Conservation (phyloP, 345 rosid species). For the Tarenaya hassleriana region DNA sequence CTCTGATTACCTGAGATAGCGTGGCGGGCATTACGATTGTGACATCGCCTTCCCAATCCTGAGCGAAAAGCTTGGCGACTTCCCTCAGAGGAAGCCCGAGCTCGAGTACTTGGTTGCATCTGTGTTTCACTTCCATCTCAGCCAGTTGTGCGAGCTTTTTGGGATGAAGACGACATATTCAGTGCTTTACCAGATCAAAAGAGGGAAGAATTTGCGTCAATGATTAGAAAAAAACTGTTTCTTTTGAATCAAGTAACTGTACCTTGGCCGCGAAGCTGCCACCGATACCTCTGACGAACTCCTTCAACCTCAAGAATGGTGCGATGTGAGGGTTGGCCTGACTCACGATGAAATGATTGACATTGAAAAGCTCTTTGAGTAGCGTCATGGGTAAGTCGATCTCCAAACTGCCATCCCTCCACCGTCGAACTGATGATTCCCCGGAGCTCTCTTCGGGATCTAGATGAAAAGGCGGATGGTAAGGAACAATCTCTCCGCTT, state of each 20-base stretch:
- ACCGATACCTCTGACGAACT: conserved; percentile 73
- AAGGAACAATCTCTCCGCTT: conserved; percentile 89
- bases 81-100: conserved; percentile 89
- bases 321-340: conserved; percentile 96
- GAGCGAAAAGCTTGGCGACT: conserved; percentile 82
- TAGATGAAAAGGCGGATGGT: conserved; percentile 84
- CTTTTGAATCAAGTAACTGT: conserved; percentile 13
- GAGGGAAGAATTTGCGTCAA: too few relatives aligned
- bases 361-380: conserved; percentile 90
- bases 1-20: conserved; percentile 60
- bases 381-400: conserved; percentile 96
- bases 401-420: conserved; percentile 99
- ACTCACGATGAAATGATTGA: conserved; percentile 92
- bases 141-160: conserved; percentile 71
- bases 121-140: conserved; percentile 96
- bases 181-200: neutral
- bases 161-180: too few relatives aligned
- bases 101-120: conserved; percentile 75
- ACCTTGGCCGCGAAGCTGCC: conserved; percentile 98
- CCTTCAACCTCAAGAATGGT: conserved; percentile 79
- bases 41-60: conserved; percentile 99
- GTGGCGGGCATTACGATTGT: conserved; percentile 98
- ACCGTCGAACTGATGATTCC: conserved; percentile 55
- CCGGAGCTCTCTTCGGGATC: conserved; percentile 63
- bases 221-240: neutral